Evolutionary conservation across 495 filamentous ascomycete genomes (phyloP), one percentile per base, ranked within the genome.

Genomic region (Podospora australis): DNA sequence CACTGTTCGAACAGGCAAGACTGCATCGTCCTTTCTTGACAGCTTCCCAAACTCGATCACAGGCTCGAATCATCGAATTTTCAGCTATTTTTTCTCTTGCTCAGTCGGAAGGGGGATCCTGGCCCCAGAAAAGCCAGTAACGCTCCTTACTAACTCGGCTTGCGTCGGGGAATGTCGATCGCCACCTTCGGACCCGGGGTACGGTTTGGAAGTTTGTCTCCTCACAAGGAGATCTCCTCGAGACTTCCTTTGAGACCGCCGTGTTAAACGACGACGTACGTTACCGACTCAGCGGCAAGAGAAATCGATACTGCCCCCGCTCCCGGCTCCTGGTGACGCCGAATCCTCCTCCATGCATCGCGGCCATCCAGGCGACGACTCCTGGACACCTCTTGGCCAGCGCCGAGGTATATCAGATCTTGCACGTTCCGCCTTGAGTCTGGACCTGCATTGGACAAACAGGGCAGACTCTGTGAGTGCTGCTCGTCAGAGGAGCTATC

Each of bases 401-500:
- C 78, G 75, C 70, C 78, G 78, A 73, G 76, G 72, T 44, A 68
- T 73, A 67, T 70, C 72, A 63, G 79, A 83, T 66, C 77, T 81
- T 64, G 78, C 82, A 64, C 76, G 77, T 69, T 78, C 82, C 61
- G 71, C 40, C 22, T 23, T 43, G 23, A 43, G 78, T 67, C 79
- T 87, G 62, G 83, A 86, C 73, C 74, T 82, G 68, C 74, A 77
- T 66, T 78, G 80, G 75, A 72, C 78, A n/a, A n/a, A n/a, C 65
- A 70, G 74, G 73, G 72, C 74, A 79, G 82, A 79, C 77, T 78
- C 77, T 66, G 80, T 75, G 72, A 75, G 74, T 74, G 70, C 67
- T 79, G 74, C 71, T 79, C 77, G 69, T 60, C 72, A 63, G 57
- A 73, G 77, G 79, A 81, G 81, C 67, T 79, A 84, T 67, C 78